Evolutionary conservation across 2,329 filamentous ascomycete genomes (phyloP).

Genomic region (Beauveria pseudobassiana): DNA sequence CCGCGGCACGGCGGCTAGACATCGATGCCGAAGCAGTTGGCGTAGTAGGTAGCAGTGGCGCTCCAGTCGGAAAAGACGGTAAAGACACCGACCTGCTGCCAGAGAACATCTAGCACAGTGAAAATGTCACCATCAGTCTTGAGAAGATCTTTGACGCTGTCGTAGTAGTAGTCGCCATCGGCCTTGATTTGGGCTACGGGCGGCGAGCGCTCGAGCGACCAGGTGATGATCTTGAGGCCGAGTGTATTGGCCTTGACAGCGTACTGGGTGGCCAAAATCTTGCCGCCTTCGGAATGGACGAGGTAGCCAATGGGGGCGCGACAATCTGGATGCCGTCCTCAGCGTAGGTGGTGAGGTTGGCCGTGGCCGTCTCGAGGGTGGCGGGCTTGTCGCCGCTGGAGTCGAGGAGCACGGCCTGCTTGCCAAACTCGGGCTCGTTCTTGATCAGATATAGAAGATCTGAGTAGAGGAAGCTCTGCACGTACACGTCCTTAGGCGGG

Average conservation of each 20-base stretch:
- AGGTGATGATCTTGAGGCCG: conserved; percentile 58
- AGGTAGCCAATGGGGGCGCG: conserved; percentile 58
- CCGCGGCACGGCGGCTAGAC: not conserved
- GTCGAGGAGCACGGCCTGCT: conserved; percentile 59
- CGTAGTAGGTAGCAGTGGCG: conserved; percentile 61
- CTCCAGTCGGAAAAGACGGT: conserved; percentile 65
- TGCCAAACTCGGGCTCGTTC: conserved; percentile 51
- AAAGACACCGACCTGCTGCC: conserved; percentile 49
- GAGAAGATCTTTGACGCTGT: conserved; percentile 44
- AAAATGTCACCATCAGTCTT: conserved; percentile 60
- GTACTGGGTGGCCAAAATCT: conserved; percentile 57
- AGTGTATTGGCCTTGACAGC: conserved; percentile 52
- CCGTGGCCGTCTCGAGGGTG: conserved; percentile 46
- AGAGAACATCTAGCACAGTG: conserved; percentile 57
- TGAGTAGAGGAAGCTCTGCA: conserved; percentile 58
- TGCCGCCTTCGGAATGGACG: conserved; percentile 41
- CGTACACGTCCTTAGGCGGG: conserved; percentile 45
- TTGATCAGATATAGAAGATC: conserved; percentile 62
- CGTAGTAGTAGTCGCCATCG: conserved; percentile 48
- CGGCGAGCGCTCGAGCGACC: conserved; percentile 60
- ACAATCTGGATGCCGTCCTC: conserved; percentile 54
- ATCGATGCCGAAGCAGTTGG: conserved; percentile 53
- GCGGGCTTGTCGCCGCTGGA: conserved; percentile 47
- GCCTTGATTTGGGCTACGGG: conserved; percentile 42
- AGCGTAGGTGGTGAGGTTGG: conserved; percentile 48